Conservation (phyloP, 768 basidiomycete species). For the Hericium rajendrae region DNA sequence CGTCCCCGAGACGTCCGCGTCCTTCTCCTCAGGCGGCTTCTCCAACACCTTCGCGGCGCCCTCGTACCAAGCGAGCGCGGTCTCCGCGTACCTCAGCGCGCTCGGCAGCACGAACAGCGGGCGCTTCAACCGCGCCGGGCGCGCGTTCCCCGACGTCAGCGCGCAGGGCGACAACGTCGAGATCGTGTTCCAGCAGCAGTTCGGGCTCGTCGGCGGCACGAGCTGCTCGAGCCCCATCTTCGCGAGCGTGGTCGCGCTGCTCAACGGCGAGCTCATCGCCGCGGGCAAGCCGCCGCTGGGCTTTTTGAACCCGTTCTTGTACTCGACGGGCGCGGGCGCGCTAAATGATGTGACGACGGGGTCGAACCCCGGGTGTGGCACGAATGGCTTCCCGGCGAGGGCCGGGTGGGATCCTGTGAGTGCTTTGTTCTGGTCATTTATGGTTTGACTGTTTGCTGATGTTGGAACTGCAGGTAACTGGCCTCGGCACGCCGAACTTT, state of each 20-base stretch:
- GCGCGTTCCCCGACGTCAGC: constrained; percentile 39
- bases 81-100: constrained; percentile 25
- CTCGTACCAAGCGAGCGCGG: constrained; percentile 29
- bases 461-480: constrained; percentile 14
- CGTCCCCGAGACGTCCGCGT: constrained; percentile 19
- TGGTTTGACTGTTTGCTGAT: neutral
- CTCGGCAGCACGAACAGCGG: constrained; percentile 22
- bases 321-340: constrained; percentile 16
- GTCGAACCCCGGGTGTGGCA: constrained; percentile 14
- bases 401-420: constrained; percentile 24
- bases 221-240: constrained; percentile 25
- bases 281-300: constrained; percentile 22
- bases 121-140: constrained; percentile 26
- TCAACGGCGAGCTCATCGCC: constrained; percentile 24
- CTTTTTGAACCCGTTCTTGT: constrained; percentile 25
- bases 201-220: constrained; percentile 21
- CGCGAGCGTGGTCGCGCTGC: constrained; percentile 23
- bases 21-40: constrained; percentile 16
- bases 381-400: constrained; percentile 23
- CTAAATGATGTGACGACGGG: constrained; percentile 26
- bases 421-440: neutral
- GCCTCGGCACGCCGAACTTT: constrained; percentile 55
- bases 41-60: constrained; percentile 9
- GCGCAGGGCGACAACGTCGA: constrained; percentile 27
- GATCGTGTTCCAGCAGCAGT: constrained; percentile 15